A percentile compares a stretch with the other conserved stretches of the same genome.
Conservation (phyloP, 495 filamentous ascomycete genomes). For the Parathielavia appendiculata region DNA sequence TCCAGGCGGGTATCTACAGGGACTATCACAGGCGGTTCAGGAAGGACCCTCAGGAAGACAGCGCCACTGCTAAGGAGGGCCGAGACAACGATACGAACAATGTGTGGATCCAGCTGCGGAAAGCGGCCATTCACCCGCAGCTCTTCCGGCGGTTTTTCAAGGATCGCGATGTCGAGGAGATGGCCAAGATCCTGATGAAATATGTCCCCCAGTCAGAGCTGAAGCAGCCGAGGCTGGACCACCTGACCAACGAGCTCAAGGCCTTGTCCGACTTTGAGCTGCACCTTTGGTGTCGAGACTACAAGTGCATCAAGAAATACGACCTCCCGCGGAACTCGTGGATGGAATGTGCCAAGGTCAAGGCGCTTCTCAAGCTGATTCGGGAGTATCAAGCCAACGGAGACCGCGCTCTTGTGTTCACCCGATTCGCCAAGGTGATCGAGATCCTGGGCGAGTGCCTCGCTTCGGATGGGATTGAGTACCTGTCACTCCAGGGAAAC, state of each 20-base stretch:
- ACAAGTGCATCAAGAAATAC: constrained; percentile 66
- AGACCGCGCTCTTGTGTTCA: constrained; percentile 84
- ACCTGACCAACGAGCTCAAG: constrained; percentile 68
- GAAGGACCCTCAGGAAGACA: constrained; percentile 47
- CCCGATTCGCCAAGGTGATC: constrained; percentile 85
- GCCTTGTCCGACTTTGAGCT: constrained; percentile 76
- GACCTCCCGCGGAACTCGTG: constrained; percentile 69
- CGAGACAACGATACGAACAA: constrained; percentile 54
- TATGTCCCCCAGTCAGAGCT: constrained; percentile 39
- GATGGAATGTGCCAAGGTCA: constrained; percentile 91
- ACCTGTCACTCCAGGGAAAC: constrained; percentile 77
- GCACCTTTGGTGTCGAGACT: constrained; percentile 68
- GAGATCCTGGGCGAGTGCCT: constrained; percentile 83
- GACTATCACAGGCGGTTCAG: constrained; percentile 37
- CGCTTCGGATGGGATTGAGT: constrained; percentile 64
- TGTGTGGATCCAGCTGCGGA: constrained; percentile 83
- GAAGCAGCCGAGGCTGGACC: constrained; percentile 51
- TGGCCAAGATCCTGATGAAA: constrained; percentile 70
- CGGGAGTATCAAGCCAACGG: constrained; percentile 69
- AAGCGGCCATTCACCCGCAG: constrained; percentile 89
- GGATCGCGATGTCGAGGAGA: constrained; percentile 66
- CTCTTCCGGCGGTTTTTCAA: constrained; percentile 76
- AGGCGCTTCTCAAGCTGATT: constrained; percentile 68
- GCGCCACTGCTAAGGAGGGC: constrained; percentile 27
- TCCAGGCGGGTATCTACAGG: constrained; percentile 67